Evolutionary conservation across 768 basidiomycete genomes (phyloP).

Genomic region (Mycena venus): DNA sequence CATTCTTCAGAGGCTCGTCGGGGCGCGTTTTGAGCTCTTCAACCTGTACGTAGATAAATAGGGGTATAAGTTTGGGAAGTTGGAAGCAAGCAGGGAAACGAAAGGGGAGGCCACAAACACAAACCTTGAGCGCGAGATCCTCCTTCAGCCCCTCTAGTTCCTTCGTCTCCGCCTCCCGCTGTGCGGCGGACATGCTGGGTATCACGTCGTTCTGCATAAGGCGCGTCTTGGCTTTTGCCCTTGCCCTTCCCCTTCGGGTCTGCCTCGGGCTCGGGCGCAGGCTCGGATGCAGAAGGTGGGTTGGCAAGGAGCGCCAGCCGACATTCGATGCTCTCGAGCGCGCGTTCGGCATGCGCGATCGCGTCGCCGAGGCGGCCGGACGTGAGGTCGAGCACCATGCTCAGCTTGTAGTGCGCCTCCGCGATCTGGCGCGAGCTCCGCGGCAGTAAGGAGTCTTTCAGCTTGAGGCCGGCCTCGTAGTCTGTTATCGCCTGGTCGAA

Average conservation of each 20-base stretch:
- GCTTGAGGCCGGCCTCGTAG: constrained; percentile 80
- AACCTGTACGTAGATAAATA: constrained; percentile 67
- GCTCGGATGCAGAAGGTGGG: constrained; percentile 14
- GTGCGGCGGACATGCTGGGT: constrained; percentile 76
- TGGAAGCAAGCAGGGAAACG: not conserved
- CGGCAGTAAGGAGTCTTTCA: constrained; percentile 83
- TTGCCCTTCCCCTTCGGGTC: constrained; percentile 84
- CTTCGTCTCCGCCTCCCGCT: constrained; percentile 83
- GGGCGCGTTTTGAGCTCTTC: constrained; percentile 92
- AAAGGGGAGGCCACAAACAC: constrained; percentile 16
- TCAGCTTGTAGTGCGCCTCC: constrained; percentile 94
- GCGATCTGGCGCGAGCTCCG: constrained; percentile 94
- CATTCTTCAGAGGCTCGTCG: constrained; percentile 66
- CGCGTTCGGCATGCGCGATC: constrained; percentile 84
- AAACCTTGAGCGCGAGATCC: constrained; percentile 88
- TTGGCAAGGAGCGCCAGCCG: constrained; percentile 72
- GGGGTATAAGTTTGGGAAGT: no score
- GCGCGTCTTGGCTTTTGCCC: constrained; percentile 57
- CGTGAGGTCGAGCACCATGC: constrained; percentile 93
- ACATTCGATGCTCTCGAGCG: constrained; percentile 81
- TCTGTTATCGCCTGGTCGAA: constrained; percentile 95
- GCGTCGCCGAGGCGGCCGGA: constrained; percentile 87
- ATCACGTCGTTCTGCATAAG: constrained; percentile 68
- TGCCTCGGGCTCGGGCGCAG: constrained; percentile 49
- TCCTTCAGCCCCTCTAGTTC: constrained; percentile 82